phyloP scores from a whole-genome alignment of 2,329 filamentous ascomycete genomes.

The Ceratocystis lukuohia region DNA sequence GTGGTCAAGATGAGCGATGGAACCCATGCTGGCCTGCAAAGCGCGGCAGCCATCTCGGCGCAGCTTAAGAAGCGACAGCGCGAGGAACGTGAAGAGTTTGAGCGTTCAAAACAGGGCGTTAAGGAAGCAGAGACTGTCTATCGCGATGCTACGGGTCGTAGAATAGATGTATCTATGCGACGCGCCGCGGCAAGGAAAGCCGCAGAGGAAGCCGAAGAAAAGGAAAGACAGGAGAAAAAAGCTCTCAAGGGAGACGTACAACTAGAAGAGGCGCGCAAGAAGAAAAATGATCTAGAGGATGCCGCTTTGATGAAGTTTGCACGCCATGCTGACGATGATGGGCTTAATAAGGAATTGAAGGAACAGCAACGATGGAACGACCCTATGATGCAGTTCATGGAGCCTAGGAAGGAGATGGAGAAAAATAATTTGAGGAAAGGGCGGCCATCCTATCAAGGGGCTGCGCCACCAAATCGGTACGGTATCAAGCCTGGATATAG shows the following conservation, averaged over 20 bases:
- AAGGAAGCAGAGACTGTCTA: constrained; percentile 64
- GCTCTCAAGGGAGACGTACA: constrained; percentile 79
- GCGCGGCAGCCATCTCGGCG: constrained; percentile 60
- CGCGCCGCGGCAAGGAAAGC: constrained; percentile 66
- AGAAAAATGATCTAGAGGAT: constrained; percentile 58
- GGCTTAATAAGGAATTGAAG: constrained; percentile 73
- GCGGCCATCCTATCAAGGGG: constrained; percentile 62
- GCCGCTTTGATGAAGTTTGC: constrained; percentile 73
- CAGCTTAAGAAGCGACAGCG: constrained; percentile 53
- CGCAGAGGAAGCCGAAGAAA: constrained; percentile 54
- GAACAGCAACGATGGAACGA: constrained; percentile 78
- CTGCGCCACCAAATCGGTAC: constrained; percentile 80
- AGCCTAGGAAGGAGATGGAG: constrained; percentile 33
- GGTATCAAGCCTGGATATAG: constrained; percentile 82
- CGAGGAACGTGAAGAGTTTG: constrained; percentile 45
- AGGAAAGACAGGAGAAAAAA: constrained; percentile 52
- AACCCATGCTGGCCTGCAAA: constrained; percentile 76
- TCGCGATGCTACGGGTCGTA: constrained; percentile 83
- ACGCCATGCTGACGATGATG: constrained; percentile 67
- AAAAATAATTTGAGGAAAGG: constrained; percentile 27
- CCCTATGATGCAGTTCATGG: constrained; percentile 70
- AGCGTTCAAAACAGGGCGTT: constrained; percentile 28
- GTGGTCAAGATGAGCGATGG: constrained; percentile 70
- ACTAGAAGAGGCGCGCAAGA: constrained; percentile 48
- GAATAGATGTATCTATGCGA: constrained; percentile 86